Evolutionary conservation across 1,139 yeast genomes (phyloP), one percentile per base, ranked within the genome.

Genomic region (Sugiyamaella neomexicana): DNA sequence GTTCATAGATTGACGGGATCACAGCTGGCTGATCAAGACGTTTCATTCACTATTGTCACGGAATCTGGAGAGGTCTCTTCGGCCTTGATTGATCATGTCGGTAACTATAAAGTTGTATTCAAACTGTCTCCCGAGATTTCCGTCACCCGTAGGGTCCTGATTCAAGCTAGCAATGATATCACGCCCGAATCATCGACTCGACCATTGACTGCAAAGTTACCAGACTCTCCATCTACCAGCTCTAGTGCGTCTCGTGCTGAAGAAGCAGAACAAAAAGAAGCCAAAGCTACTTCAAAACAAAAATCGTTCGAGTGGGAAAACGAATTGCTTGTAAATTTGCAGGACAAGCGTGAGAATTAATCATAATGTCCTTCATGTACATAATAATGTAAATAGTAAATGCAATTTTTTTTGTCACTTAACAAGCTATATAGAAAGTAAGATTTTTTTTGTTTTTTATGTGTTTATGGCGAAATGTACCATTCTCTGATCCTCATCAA

Each of bases 1-100:
- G 49, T 63, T n/a, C 50, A 56, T 17, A 41, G 46, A 27, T 52
- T 64, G 32, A 55, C 61, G 3, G 67, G 66, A 8, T 53, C 57
- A 16, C 41, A 48, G 5, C 38, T 60, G 13, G 44, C 57, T 7
- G 45, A 53, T 5, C 13, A 44, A 8, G 32, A 46, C 9, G 50
- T 57, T 23, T 40, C 55, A 13, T 57, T 59, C 43, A 42, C 43
- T 27, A 49, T 54, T 37, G 42, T 48, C 15, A 44, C 53, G 6
- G 29, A 53, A 25, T 31, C 52, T 12, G 55, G 50, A 6, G 20
- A n/a, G 20, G 44, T 52, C 32, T 50, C 46, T 13, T 54, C 55
- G 2, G 25, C 57, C 13, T 25, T 37, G 25, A 6, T 63, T 13
- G 65, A 62, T 45, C 59, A 58, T 54, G 59, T 57, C 15, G 65